These are phyloP conservation scores for Candida awuae DNA, from an alignment of 805 yeast genomes.

Conservation along the genomic window DNA sequence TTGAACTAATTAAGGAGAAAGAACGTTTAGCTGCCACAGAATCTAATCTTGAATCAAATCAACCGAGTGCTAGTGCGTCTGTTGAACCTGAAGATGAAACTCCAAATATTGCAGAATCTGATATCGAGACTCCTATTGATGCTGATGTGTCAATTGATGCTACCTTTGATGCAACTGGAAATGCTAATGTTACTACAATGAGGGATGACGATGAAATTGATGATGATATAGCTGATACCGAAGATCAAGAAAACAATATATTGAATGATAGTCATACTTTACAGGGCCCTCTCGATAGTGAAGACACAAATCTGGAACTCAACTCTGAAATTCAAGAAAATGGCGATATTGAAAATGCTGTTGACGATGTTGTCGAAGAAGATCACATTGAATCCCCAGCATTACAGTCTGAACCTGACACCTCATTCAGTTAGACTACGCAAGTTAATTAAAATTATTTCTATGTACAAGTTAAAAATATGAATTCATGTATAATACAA, in stretches of 20 bases:
- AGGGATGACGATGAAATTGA: background rate
- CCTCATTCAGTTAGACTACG: no score
- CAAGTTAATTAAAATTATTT: no score
- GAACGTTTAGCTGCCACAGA: slow-evolving; percentile 10
- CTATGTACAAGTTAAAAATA: no score
- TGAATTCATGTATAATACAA: no score
- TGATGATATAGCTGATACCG: slow-evolving; percentile 3
- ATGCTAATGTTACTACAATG: background rate
- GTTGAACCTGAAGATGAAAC: slow-evolving; percentile 6
- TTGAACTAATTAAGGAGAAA: slow-evolving; percentile 22
- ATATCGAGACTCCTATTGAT: slow-evolving; percentile 1
- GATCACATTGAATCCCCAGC: slow-evolving; percentile 6
- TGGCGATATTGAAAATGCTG: slow-evolving; percentile 11
- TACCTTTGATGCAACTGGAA: background rate
- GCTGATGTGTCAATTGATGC: slow-evolving; percentile 3
- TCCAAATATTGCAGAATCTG: slow-evolving; percentile 1
- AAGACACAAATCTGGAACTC: slow-evolving; percentile 1
- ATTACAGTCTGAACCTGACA: slow-evolving; percentile 6
- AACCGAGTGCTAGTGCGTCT: slow-evolving; percentile 2
- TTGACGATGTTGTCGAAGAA: slow-evolving; percentile 4
- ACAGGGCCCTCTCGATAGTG: slow-evolving; percentile 11
- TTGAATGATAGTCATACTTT: slow-evolving; percentile 9
- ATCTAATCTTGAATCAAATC: background rate
- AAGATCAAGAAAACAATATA: slow-evolving; percentile 8
- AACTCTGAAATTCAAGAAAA: slow-evolving; percentile 9